Conservation (phyloP, 2,329 filamentous ascomycete species). For the Xenosphaeropsis pyriputrescens region DNA sequence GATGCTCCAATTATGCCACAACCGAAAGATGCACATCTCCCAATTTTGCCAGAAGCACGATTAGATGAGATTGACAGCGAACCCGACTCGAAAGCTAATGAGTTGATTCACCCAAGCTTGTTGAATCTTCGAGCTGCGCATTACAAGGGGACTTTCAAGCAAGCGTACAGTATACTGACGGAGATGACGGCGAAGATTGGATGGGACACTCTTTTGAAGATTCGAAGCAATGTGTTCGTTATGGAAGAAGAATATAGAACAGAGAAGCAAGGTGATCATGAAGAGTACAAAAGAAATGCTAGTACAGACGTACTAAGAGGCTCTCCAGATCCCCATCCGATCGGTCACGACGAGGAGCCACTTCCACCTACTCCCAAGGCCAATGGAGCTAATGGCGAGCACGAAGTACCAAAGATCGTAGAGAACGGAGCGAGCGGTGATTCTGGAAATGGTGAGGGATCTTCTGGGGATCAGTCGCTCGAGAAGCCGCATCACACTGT, state of each 20-base stretch:
- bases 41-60: constrained; percentile 74
- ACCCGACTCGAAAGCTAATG: constrained; percentile 63
- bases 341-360: constrained; percentile 19
- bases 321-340: constrained; percentile 41
- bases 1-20: constrained; percentile 91
- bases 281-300: constrained; percentile 47
- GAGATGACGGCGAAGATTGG: constrained; percentile 95
- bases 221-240: constrained; percentile 92
- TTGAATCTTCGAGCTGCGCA: constrained; percentile 73
- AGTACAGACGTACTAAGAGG: constrained; percentile 68
- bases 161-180: constrained; percentile 86
- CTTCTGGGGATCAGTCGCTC: constrained; percentile 25
- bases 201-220: constrained; percentile 92
- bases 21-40: constrained; percentile 74
- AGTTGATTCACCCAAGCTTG: constrained; percentile 77
- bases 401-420: constrained; percentile 6
- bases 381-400: constrained; percentile 15
- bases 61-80: constrained; percentile 95
- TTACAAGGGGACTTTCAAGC: constrained; percentile 91
- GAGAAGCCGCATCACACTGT: constrained; percentile 73
- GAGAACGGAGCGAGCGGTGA: constrained; percentile 6
- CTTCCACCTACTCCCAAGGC: constrained; percentile 13
- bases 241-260: constrained; percentile 98
- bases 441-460: constrained; percentile 12
- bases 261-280: constrained; percentile 50